phyloP scores from a whole-genome alignment of 805 yeast genomes.

The Yamadazyma paraphyllophila region DNA sequence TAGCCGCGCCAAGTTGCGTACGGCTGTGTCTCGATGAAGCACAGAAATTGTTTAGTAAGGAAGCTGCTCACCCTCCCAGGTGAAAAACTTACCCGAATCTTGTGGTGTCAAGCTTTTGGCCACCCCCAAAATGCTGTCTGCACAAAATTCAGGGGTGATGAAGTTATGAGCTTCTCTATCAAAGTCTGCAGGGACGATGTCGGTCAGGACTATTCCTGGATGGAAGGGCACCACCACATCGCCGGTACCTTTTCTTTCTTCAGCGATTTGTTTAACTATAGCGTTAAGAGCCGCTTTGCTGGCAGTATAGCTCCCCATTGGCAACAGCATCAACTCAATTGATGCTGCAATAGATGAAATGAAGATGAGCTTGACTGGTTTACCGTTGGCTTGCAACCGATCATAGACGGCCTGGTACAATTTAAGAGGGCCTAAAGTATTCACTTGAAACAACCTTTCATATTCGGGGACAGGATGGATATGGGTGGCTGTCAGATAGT shows the following conservation, averaged over 20 bases:
- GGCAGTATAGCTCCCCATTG: conserved; percentile 25
- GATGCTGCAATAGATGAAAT: conserved; percentile 16
- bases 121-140: neutral
- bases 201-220: conserved; percentile 41
- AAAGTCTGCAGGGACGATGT: conserved; percentile 19
- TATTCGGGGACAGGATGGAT: neutral
- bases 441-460: neutral
- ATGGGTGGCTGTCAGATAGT: neutral
- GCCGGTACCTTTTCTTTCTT: conserved; percentile 13
- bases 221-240: conserved; percentile 18
- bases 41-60: neutral
- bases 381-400: neutral
- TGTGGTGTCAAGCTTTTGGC: conserved; percentile 1
- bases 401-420: neutral
- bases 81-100: conserved; percentile 6
- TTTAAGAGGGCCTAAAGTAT: conserved; percentile 1
- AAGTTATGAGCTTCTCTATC: neutral
- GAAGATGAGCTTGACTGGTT: neutral
- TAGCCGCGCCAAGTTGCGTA: too few species aligned
- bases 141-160: conserved; percentile 6
- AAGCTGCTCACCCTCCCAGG: neutral
- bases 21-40: too few species aligned
- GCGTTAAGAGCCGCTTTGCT: conserved; percentile 38
- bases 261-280: conserved; percentile 22
- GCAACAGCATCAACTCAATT: neutral